Evolutionary conservation across 2,329 filamentous ascomycete species (phyloP).

Genomic region (Apiospora arundinis): DNA sequence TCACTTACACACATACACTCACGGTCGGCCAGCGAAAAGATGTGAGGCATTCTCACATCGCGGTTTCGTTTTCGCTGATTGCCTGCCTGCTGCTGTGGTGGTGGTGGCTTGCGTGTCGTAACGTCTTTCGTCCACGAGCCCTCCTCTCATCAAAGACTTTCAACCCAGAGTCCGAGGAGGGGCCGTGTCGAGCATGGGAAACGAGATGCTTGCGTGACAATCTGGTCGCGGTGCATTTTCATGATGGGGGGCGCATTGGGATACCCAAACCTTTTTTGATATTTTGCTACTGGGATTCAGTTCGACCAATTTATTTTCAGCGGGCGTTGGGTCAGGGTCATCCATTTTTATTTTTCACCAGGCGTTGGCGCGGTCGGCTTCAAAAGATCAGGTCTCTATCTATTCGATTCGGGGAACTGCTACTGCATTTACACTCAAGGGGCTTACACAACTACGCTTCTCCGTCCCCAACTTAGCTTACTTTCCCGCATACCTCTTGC

Average conservation of each 20-base stretch:
- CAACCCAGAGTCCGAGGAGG: neutral
- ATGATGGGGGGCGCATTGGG: constrained; percentile 20
- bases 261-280: constrained; percentile 19
- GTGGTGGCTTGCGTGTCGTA: neutral
- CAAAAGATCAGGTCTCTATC: constrained; percentile 10
- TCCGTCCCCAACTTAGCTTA: constrained; percentile 11
- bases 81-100: neutral
- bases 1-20: too few species aligned
- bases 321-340: constrained; percentile 17
- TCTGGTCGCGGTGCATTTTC: constrained; percentile 12
- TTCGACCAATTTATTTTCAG: neutral
- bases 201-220: constrained; percentile 17
- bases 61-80: neutral
- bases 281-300: neutral
- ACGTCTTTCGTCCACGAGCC: constrained; percentile 6
- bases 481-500: constrained; percentile 9
- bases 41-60: neutral
- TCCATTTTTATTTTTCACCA: constrained; percentile 5
- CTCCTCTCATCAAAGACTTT: neutral
- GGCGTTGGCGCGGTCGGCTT: constrained; percentile 10
- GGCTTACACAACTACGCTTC: neutral
- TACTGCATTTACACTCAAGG: constrained; percentile 2
- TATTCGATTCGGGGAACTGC: neutral
- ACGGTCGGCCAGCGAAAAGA: neutral
- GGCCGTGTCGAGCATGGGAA: constrained; percentile 15